Evolutionary conservation across 768 basidiomycete genomes (phyloP).

Genomic region (Lactarius pseudohatsudake): DNA sequence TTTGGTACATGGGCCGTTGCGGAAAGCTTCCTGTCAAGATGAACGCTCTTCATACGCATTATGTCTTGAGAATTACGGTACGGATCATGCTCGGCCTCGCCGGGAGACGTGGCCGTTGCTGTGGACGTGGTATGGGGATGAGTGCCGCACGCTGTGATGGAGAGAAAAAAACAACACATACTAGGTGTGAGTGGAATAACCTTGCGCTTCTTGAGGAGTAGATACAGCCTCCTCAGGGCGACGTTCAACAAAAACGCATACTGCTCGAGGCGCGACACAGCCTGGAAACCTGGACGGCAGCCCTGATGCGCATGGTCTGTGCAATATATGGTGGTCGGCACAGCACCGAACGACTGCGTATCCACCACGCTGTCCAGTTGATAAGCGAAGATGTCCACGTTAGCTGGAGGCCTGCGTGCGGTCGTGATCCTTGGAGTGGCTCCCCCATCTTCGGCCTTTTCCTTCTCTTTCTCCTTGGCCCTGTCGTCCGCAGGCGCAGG

Average conservation of each 20-base stretch:
- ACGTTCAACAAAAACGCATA: constrained; percentile 97
- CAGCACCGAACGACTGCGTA: constrained; percentile 65
- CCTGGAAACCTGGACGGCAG: constrained; percentile 77
- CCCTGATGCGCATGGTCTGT: constrained; percentile 68
- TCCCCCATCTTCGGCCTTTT: constrained; percentile 43
- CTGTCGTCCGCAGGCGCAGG: constrained; percentile 52
- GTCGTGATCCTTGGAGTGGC: constrained; percentile 61
- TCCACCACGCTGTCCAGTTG: constrained; percentile 70
- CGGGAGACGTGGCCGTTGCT: constrained; percentile 33
- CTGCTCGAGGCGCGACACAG: constrained; percentile 93
- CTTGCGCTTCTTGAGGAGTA: constrained; percentile 83
- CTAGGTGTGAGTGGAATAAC: constrained; percentile 83
- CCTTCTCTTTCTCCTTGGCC: constrained; percentile 48
- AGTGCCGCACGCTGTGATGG: constrained; percentile 25
- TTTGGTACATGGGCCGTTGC: constrained; percentile 90
- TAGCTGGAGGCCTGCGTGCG: constrained; percentile 73
- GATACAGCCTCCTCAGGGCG: constrained; percentile 86
- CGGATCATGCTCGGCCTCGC: constrained; percentile 57
- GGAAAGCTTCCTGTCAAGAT: constrained; percentile 93
- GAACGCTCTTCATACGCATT: constrained; percentile 92
- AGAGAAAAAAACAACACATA: constrained; percentile 37
- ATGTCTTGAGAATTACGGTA: constrained; percentile 89
- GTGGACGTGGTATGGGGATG: constrained; percentile 31
- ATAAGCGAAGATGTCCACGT: constrained; percentile 76
- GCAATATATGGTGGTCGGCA: constrained; percentile 75